A percentile compares a stretch with the other conserved stretches of the same genome.
Evolutionary conservation across 2,329 filamentous ascomycete genomes (phyloP).

Genomic region (Diplodia intermedia): DNA sequence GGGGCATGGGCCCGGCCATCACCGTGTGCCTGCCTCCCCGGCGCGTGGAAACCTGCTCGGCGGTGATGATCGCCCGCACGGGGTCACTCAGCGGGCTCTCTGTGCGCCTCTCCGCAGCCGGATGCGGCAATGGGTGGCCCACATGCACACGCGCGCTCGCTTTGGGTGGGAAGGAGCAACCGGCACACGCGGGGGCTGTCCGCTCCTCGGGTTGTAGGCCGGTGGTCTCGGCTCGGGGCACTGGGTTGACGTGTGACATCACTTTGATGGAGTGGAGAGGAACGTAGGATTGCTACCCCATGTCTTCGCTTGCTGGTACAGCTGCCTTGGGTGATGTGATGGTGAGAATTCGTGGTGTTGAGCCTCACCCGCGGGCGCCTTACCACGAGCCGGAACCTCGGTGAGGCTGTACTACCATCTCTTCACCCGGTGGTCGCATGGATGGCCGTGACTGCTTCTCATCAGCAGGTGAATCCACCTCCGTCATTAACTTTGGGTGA

Average conservation of each 20-base stretch:
- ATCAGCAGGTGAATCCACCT: neutral
- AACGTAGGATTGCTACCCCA: neutral
- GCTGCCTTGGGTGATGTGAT: neutral
- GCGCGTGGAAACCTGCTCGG: no score
- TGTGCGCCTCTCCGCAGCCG: neutral
- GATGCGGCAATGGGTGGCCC: neutral
- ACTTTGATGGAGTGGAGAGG: neutral
- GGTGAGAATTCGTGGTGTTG: neutral
- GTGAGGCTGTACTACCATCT: neutral
- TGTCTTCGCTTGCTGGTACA: neutral
- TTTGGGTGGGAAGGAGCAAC: neutral
- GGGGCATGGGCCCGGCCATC: no score
- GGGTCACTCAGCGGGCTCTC: neutral
- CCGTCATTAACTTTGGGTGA: neutral
- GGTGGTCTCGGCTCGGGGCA: neutral
- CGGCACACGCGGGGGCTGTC: neutral
- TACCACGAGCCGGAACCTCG: no score
- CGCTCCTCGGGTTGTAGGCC: neutral
- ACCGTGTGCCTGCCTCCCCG: no score
- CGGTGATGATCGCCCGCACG: neutral
- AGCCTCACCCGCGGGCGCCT: neutral
- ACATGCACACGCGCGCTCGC: neutral
- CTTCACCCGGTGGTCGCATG: neutral
- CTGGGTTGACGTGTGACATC: neutral
- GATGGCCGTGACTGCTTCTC: neutral